phyloP scores from a whole-genome alignment of 805 yeast species.

The Nakazawaea siamensis region DNA sequence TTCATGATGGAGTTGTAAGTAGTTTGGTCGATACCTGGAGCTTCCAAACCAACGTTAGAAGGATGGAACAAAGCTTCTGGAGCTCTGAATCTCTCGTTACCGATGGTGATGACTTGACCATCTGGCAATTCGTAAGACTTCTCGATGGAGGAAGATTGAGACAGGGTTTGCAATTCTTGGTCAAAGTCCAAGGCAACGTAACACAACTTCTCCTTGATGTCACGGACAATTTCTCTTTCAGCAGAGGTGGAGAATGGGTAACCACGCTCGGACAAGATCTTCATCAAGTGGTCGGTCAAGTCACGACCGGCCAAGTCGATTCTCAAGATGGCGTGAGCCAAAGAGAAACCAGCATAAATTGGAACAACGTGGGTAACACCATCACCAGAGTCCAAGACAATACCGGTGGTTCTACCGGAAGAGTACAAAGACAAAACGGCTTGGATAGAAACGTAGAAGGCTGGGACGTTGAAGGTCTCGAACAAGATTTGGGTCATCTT shows the following conservation, averaged over 20 bases:
- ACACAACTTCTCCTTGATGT: conserved; percentile 97
- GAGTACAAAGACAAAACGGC: conserved; percentile 97
- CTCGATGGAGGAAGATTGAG: conserved; percentile 96
- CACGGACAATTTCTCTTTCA: conserved; percentile 93
- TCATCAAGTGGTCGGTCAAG: conserved; percentile 97
- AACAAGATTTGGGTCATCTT: conserved; percentile 99
- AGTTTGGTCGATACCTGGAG: conserved; percentile 99
- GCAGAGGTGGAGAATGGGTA: conserved; percentile 98
- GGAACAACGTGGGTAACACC: conserved; percentile 99
- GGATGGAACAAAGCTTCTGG: conserved; percentile 99
- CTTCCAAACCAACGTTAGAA: conserved; percentile 79
- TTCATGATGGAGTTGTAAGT: conserved; percentile 91
- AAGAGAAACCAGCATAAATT: conserved; percentile 98
- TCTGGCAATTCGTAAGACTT: conserved; percentile 99
- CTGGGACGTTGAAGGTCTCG: conserved; percentile 99
- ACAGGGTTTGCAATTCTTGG: conserved; percentile 98
- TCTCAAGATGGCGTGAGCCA: conserved; percentile 98
- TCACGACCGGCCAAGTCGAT: conserved; percentile 99
- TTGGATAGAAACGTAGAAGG: conserved; percentile 97
- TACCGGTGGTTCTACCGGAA: conserved; percentile 99
- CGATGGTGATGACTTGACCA: conserved; percentile 98
- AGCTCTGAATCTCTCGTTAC: conserved; percentile 99
- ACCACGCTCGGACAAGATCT: conserved; percentile 97
- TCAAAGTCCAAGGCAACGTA: conserved; percentile 98
- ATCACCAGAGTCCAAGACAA: conserved; percentile 98